Conservation (phyloP, 345 rosid genomes). For the Gossypium mustelinum region DNA sequence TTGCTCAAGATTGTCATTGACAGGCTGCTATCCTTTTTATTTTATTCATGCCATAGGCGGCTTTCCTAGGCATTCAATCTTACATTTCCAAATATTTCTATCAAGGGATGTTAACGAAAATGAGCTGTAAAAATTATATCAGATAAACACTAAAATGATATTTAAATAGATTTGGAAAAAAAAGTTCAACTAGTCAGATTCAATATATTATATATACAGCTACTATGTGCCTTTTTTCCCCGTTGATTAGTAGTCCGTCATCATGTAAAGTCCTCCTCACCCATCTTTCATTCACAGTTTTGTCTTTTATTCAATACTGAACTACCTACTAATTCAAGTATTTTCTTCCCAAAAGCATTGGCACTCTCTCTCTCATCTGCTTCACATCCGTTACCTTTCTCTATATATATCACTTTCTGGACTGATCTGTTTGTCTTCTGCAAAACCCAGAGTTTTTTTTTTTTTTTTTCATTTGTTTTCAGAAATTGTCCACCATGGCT, state of each 20-base stretch:
- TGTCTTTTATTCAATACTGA: background rate
- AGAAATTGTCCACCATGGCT: slow-evolving; percentile 37
- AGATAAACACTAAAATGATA: background rate
- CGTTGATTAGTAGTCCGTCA: too few species aligned
- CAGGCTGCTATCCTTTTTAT: too few species aligned
- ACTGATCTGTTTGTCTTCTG: background rate
- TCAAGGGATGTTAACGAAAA: background rate
- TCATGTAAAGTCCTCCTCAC: background rate
- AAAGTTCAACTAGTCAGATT: background rate
- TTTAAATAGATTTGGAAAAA: background rate
- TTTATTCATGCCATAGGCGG: too few species aligned
- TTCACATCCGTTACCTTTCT: background rate
- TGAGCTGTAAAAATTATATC: background rate
- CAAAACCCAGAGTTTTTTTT: background rate
- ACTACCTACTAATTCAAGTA: background rate
- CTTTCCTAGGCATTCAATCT: background rate
- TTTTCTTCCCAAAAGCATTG: background rate
- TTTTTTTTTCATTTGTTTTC: background rate
- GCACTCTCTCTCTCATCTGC: background rate
- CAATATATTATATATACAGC: background rate
- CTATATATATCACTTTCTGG: background rate
- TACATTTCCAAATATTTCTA: background rate
- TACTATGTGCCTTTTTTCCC: background rate
- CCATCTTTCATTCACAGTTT: background rate
- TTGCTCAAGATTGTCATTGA: too few species aligned